phyloP scores from a whole-genome alignment of 805 yeast species.

The Pichia manshurica region DNA sequence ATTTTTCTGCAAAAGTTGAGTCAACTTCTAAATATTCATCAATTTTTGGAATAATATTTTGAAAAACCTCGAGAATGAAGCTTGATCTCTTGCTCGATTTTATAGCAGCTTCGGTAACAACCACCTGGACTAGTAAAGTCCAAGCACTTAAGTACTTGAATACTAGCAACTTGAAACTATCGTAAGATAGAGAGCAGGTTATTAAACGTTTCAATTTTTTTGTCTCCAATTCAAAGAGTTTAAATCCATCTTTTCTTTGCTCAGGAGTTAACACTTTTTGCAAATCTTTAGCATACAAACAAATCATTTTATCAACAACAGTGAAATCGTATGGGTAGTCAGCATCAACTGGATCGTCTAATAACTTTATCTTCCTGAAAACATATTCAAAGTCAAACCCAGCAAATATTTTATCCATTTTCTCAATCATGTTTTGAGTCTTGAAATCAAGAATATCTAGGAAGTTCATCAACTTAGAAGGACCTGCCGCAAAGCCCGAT shows the following conservation, averaged over 20 bases:
- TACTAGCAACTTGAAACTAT: constrained; percentile 47
- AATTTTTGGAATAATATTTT: constrained; percentile 67
- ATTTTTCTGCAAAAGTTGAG: constrained; percentile 62
- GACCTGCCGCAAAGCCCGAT: constrained; percentile 45
- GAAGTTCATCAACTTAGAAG: constrained; percentile 63
- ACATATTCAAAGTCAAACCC: constrained; percentile 38
- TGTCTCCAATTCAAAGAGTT: constrained; percentile 21
- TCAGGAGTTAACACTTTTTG: constrained; percentile 19
- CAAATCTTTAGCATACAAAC: constrained; percentile 24
- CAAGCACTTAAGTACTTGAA: constrained; percentile 69
- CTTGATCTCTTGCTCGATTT: constrained; percentile 41
- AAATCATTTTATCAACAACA: constrained; percentile 31
- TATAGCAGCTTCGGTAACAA: constrained; percentile 52
- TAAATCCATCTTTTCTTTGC: constrained; percentile 14
- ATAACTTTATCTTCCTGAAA: constrained; percentile 33
- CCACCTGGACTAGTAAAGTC: constrained; percentile 72
- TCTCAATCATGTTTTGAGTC: constrained; percentile 39
- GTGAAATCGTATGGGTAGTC: constrained; percentile 36
- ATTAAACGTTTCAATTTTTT: constrained; percentile 34
- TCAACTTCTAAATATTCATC: constrained; percentile 68
- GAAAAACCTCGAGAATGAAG: constrained; percentile 73
- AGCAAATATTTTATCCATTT: constrained; percentile 32
- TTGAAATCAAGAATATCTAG: constrained; percentile 65
- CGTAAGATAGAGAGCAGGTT: constrained; percentile 40
- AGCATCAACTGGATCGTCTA: constrained; percentile 19